Percentiles rank a stretch among this genome's conserved stretches.
Evolutionary conservation across 768 basidiomycete species (phyloP).

Genomic region (Sarcomyxa edulis): DNA sequence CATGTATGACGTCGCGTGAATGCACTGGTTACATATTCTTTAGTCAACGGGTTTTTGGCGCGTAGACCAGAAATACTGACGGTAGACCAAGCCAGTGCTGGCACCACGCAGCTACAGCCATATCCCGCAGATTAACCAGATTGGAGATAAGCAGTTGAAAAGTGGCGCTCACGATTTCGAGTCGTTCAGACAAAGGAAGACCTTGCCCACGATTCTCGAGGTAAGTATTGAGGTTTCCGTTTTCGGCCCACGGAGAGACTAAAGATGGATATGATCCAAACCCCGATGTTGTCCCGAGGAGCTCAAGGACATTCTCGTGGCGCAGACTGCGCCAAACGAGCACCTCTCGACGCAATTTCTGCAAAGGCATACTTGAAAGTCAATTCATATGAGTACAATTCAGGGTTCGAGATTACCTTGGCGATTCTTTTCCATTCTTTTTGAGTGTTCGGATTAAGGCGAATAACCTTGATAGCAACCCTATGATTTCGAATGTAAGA

Average conservation of each 20-base stretch:
- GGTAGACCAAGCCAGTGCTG: conserved; percentile 2
- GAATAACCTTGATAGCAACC: conserved; percentile 5
- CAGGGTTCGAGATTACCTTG: not conserved
- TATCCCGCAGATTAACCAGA: not conserved
- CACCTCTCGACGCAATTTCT: conserved; percentile 2
- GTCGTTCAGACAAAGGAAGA: conserved; percentile 3
- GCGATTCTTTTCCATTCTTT: not conserved
- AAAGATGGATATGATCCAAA: conserved; percentile 3
- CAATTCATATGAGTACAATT: not conserved
- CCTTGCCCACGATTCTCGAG: not conserved
- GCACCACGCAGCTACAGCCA: conserved; percentile 1
- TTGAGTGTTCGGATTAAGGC: not conserved
- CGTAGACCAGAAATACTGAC: not conserved
- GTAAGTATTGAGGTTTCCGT: conserved; percentile 1
- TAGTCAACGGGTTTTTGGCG: not conserved
- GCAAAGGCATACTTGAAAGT: not conserved
- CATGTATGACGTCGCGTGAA: not conserved
- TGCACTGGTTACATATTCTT: not conserved
- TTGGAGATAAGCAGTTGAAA: not conserved
- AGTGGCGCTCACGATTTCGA: not conserved
- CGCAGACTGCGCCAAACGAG: conserved; percentile 2
- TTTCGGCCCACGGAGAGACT: conserved; percentile 4
- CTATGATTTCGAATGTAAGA: not conserved
- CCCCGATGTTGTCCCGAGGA: conserved; percentile 1
- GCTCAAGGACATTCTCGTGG: conserved; percentile 2